phyloP scores from a whole-genome alignment of 371 early-diverging fungal species.

The Choanephora cucurbitarum region DNA sequence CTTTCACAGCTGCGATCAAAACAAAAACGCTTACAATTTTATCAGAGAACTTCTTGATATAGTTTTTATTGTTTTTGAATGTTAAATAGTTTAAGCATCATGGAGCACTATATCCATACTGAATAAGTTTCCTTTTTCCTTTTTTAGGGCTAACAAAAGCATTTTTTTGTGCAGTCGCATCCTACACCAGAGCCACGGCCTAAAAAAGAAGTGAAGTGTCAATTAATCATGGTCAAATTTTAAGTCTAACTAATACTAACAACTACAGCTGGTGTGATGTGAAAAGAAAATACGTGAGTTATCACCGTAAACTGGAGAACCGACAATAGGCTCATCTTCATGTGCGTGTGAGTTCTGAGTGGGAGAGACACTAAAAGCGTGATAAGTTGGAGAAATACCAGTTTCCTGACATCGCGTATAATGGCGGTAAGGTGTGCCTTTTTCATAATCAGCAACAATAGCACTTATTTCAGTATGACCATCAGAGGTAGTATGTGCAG shows the following conservation, averaged over 20 bases:
- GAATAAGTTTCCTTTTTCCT: no score
- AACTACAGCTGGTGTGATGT: constrained; percentile 18
- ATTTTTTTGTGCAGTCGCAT: constrained; percentile 23
- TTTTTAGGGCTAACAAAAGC: constrained; percentile 28
- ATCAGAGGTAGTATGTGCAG: constrained; percentile 10
- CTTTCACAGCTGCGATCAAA: no score
- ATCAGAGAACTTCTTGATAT: no score
- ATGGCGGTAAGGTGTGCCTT: constrained; percentile 1
- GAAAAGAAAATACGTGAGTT: constrained; percentile 22
- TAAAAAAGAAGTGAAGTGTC: constrained; percentile 1
- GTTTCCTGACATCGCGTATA: constrained; percentile 1
- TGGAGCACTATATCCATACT: no score
- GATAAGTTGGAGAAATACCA: constrained; percentile 25
- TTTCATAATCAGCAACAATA: constrained; percentile 5
- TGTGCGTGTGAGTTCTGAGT: constrained; percentile 5
- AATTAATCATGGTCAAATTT: constrained; percentile 6
- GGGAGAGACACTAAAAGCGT: constrained; percentile 10
- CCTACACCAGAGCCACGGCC: constrained; percentile 27
- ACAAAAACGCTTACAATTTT: no score
- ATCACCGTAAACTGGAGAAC: constrained; percentile 23
- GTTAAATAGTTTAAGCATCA: no score
- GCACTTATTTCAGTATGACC: constrained; percentile 15
- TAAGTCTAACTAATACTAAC: constrained; percentile 15
- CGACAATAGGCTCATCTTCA: neutral
- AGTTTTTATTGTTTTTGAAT: no score